These are phyloP conservation scores for Collybiopsis confluens DNA, from an alignment of 768 basidiomycete species.

Conservation along the genomic window DNA sequence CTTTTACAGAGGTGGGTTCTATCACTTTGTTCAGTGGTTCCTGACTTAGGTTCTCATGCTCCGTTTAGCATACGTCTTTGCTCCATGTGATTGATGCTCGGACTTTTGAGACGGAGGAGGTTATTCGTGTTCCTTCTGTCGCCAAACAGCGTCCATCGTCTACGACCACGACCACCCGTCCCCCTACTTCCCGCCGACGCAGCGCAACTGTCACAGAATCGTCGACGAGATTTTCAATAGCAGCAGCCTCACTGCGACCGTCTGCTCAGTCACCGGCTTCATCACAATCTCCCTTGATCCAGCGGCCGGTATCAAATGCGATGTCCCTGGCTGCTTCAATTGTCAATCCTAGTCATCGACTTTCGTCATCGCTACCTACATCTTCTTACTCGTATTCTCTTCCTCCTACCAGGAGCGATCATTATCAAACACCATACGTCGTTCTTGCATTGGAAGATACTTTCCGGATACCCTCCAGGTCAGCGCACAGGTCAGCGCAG, in stretches of 20 bases:
- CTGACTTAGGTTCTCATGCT: neutral
- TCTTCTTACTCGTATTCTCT: too few relatives aligned
- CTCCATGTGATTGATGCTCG: slow-evolving; percentile 84
- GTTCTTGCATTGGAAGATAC: slow-evolving; percentile 54
- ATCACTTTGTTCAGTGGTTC: neutral
- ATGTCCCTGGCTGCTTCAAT: slow-evolving; percentile 3
- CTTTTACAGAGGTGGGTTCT: slow-evolving; percentile 78
- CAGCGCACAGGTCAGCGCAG: neutral
- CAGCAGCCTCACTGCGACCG: neutral
- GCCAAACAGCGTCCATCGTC: slow-evolving; percentile 1
- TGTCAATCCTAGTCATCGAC: neutral
- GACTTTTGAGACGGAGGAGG: slow-evolving; percentile 77
- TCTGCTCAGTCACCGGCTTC: slow-evolving; percentile 3
- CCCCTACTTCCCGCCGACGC: neutral
- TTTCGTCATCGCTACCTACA: neutral
- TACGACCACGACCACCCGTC: slow-evolving; percentile 8
- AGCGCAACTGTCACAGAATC: neutral
- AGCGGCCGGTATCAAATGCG: neutral
- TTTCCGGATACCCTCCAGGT: slow-evolving; percentile 41
- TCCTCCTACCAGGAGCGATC: neutral
- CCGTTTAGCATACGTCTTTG: slow-evolving; percentile 66
- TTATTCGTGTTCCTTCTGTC: slow-evolving; percentile 35
- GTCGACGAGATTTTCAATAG: slow-evolving; percentile 10
- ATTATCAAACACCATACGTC: slow-evolving; percentile 25
- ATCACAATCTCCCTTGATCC: neutral